Percentiles rank a stretch among this genome's conserved stretches.
Conservation (phyloP, 768 basidiomycete species). For the Tubosaeta sp. region DNA sequence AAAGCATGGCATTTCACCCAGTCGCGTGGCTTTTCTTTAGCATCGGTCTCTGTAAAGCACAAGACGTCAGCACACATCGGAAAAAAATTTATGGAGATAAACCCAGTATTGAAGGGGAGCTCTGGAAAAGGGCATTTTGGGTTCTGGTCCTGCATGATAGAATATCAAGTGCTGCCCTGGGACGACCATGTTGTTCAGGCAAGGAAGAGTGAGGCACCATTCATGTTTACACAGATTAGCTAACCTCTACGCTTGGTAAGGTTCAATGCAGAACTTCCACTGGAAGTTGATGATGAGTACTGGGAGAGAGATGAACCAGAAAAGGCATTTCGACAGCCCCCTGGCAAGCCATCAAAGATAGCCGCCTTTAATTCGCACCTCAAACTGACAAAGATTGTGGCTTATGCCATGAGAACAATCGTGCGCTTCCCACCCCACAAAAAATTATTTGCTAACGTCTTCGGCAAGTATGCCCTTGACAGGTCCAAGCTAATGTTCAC, state of each 20-base stretch:
- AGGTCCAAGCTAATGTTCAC: constrained; percentile 54
- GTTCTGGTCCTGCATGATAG: constrained; percentile 59
- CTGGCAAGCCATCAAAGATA: constrained; percentile 50
- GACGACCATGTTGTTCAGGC: constrained; percentile 50
- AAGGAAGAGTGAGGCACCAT: constrained; percentile 61
- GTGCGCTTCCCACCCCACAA: constrained; percentile 36
- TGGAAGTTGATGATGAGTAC: constrained; percentile 79
- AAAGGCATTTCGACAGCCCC: constrained; percentile 64
- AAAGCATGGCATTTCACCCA: constrained; percentile 45
- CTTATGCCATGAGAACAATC: constrained; percentile 64
- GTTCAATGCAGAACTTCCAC: constrained; percentile 77
- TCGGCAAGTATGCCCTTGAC: constrained; percentile 61
- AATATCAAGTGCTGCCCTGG: constrained; percentile 47
- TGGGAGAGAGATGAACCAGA: constrained; percentile 56
- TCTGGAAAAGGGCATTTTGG: constrained; percentile 82
- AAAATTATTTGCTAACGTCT: background rate
- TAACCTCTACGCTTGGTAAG: constrained; percentile 37
- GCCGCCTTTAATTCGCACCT: constrained; percentile 62
- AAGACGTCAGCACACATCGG: constrained; percentile 76
- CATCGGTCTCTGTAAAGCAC: constrained; percentile 56
- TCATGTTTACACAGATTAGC: background rate
- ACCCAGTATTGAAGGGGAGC: constrained; percentile 55
- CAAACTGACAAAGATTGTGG: constrained; percentile 64
- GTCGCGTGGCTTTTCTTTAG: constrained; percentile 53
- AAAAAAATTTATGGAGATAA: constrained; percentile 49